A percentile compares a stretch with the other conserved stretches of the same genome.
phyloP scores from a whole-genome alignment of 441 rosid genomes.

The Jatropha multifida region DNA sequence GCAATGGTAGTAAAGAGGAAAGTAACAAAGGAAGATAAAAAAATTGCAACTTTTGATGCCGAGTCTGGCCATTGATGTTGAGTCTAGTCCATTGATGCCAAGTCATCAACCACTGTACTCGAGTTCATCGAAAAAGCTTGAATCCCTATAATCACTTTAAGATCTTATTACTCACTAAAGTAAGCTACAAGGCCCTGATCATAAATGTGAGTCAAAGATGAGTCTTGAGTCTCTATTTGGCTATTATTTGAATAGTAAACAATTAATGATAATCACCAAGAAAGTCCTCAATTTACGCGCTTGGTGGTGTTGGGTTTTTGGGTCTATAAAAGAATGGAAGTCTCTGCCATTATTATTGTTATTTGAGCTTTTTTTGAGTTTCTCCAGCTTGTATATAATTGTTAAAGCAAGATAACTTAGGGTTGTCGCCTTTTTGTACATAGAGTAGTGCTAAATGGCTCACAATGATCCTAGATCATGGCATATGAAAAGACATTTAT shows the following conservation, averaged over 20 bases:
- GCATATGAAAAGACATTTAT: too few species aligned
- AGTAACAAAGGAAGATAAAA: background rate
- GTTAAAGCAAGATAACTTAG: background rate
- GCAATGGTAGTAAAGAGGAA: background rate
- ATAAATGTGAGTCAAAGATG: conserved; percentile 80
- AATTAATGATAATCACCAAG: conserved; percentile 64
- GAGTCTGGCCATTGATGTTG: conserved; percentile 3
- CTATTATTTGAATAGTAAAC: conserved; percentile 66
- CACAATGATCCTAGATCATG: too few species aligned
- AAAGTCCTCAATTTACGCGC: conserved; percentile 55
- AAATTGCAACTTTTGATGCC: background rate
- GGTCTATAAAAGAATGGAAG: conserved; percentile 45
- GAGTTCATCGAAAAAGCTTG: conserved; percentile 77
- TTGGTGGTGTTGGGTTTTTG: conserved; percentile 28
- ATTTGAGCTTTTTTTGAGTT: conserved; percentile 42
- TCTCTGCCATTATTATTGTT: conserved; percentile 46
- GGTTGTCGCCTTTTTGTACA: too few species aligned
- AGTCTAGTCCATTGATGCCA: conserved; percentile 50
- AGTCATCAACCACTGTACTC: conserved; percentile 79
- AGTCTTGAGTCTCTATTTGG: conserved; percentile 82
- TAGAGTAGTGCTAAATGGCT: too few species aligned
- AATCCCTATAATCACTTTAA: conserved; percentile 71
- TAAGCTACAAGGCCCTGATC: conserved; percentile 46
- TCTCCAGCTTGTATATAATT: conserved; percentile 49
- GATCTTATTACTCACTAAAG: conserved; percentile 73